Conservation (phyloP, 371 early-diverging fungal species). For the Ordospora colligata region DNA sequence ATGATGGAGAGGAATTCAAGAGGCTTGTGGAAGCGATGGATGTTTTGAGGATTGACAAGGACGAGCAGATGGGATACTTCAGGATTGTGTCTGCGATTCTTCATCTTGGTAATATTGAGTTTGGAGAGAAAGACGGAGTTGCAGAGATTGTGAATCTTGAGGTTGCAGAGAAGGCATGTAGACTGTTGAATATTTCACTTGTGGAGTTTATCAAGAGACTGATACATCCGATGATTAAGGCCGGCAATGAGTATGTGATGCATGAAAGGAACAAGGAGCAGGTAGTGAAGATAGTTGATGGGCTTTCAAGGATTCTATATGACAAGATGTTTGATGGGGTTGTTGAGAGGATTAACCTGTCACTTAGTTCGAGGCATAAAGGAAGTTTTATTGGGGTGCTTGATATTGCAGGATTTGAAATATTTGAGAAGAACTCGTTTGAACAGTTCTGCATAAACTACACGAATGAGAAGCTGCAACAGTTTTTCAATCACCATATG, state of each 20-base stretch:
- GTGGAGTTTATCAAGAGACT: conserved; percentile 74
- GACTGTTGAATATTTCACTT: conserved; percentile 79
- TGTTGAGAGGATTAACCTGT: conserved; percentile 74
- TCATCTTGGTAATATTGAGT: conserved; percentile 81
- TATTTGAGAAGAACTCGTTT: conserved; percentile 88
- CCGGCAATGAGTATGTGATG: conserved; percentile 87
- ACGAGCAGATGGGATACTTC: conserved; percentile 72
- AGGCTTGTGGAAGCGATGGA: conserved; percentile 69
- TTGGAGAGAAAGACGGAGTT: conserved; percentile 70
- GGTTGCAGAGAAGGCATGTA: conserved; percentile 74
- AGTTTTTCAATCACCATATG: conserved; percentile 99
- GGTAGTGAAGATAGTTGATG: conserved; percentile 77
- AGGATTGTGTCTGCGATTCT: conserved; percentile 78
- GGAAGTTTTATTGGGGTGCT: conserved; percentile 84
- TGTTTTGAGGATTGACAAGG: conserved; percentile 69
- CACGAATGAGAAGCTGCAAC: conserved; percentile 97
- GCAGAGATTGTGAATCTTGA: conserved; percentile 71
- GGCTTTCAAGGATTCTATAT: conserved; percentile 82
- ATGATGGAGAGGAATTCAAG: conserved; percentile 75
- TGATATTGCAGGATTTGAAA: conserved; percentile 99
- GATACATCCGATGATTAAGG: conserved; percentile 77
- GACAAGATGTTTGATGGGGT: conserved; percentile 87
- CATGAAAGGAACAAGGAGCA: conserved; percentile 76
- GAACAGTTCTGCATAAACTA: conserved; percentile 99
- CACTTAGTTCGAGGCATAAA: conserved; percentile 66